Base-by-base conservation (phyloP, 1,139 yeast genomes). In the Geotrichum siamense region DNA sequence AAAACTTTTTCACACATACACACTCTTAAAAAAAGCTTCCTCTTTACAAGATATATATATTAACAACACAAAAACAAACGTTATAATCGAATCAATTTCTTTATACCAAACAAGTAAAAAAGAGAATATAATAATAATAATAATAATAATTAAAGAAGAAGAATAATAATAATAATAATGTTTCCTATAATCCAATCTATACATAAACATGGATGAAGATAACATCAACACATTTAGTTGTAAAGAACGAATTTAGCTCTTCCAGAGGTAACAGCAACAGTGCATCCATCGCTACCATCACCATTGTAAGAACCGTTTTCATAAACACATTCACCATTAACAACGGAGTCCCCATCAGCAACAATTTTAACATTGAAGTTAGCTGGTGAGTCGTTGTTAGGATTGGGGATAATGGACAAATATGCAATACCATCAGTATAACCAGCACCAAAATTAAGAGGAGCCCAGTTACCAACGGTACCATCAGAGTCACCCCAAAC, bases 381-480 rank as follows among this genome's bases (percentile, higher is more conserved):
- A 60, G 91, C 82, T 50, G 87, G 67, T 39, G 73, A 66, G 41
- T 65, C 58, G 75, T 85, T 85, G 78, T 86, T 86, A 62, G 96
- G 95, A 72, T 89, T 87, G 67, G 96, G 96, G 68, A 87, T 85
- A 68, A 91, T 72, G 16, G 96, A 85, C 60, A 91, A 72, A 76
- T 86, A 91, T 50, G 95, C 74, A 54, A 76, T 70, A 57, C 95
- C 95, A 55, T 69, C 68, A 53, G 83, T 73, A 68, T 74, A 72
- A 62, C 97, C 96, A 50, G 97, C 85, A 65, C 98, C 98, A 57
- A 91, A 75, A 68, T 82, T 85, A 55, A 91, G 75, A 58, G 97
- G 97, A 55, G 97, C 94, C 95, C 95, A 91, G 83, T 89, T 89
- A 70, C 97, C 97, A 55, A 82, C 70, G 60, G 83, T 86, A 41